A percentile compares a stretch with the other conserved stretches of the same genome.
phyloP scores from a whole-genome alignment of 768 basidiomycete genomes.

The Coprinopsis marcescibilis region DNA sequence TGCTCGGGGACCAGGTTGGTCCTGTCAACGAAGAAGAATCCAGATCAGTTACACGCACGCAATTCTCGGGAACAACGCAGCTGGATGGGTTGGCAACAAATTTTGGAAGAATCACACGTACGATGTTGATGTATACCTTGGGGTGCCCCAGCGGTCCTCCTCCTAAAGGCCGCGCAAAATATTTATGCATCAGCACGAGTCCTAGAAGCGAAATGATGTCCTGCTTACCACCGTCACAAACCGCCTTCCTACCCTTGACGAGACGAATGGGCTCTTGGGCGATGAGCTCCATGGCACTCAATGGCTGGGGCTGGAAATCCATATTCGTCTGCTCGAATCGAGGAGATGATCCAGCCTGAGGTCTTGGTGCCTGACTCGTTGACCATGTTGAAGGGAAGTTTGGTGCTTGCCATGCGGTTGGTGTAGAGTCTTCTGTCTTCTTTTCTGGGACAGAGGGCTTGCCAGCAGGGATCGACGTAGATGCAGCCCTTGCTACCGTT shows the following conservation, averaged over 20 bases:
- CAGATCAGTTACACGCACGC: conserved; percentile 1
- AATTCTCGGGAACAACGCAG: not conserved
- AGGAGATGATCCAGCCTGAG: conserved; percentile 52
- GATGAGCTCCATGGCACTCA: conserved; percentile 89
- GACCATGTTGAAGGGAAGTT: conserved; percentile 85
- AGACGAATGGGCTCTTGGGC: conserved; percentile 79
- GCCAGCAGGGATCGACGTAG: conserved; percentile 22
- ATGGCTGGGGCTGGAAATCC: conserved; percentile 82
- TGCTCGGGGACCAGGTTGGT: conserved; percentile 79
- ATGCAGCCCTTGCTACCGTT: conserved; percentile 20
- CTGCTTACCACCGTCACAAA: conserved; percentile 90
- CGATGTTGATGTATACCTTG: conserved; percentile 93
- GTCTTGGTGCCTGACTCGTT: conserved; percentile 69
- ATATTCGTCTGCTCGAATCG: conserved; percentile 91
- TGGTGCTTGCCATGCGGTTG: conserved; percentile 63
- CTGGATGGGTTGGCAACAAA: conserved; percentile 9
- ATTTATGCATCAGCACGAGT: not conserved
- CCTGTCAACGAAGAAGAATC: conserved; percentile 37
- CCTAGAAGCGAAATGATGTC: conserved; percentile 9
- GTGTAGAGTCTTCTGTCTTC: conserved; percentile 16
- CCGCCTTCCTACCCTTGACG: conserved; percentile 76
- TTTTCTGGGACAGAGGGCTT: conserved; percentile 19
- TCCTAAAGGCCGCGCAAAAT: conserved; percentile 45
- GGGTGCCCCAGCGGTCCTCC: conserved; percentile 94
- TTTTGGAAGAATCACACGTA: conserved; percentile 31